Conservation (phyloP, 768 basidiomycete species). For the Phlegmacium glaucopus region DNA sequence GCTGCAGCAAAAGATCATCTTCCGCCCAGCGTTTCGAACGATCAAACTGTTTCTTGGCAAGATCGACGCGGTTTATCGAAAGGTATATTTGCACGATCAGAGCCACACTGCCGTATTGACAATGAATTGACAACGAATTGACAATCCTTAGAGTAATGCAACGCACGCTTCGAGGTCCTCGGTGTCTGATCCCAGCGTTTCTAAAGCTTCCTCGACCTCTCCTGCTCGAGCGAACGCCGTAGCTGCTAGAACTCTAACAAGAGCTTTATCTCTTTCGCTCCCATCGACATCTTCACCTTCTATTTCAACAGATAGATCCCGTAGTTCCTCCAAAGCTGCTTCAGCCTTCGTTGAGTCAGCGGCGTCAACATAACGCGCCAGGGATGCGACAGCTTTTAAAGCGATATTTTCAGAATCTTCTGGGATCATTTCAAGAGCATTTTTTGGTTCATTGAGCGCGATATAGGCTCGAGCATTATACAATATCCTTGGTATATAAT, state of each 20-base stretch:
- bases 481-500: conserved; percentile 62
- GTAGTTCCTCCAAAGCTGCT: conserved; percentile 70
- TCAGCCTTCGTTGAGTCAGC: conserved; percentile 44
- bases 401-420: conserved; percentile 59
- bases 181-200: conserved; percentile 74
- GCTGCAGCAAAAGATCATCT: conserved; percentile 85
- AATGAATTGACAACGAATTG: neutral
- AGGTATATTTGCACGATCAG: conserved; percentile 84
- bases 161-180: conserved; percentile 88
- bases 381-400: conserved; percentile 64
- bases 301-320: conserved; percentile 84
- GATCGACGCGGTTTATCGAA: conserved; percentile 83
- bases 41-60: conserved; percentile 84
- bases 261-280: conserved; percentile 63
- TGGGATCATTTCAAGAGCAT: conserved; percentile 56
- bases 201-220: conserved; percentile 89
- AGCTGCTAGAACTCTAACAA: conserved; percentile 79
- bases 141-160: conserved; percentile 30
- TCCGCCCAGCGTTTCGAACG: conserved; percentile 83
- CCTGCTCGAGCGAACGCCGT: conserved; percentile 82
- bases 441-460: conserved; percentile 58
- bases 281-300: conserved; percentile 75
- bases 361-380: conserved; percentile 66
- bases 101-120: conserved; percentile 54
- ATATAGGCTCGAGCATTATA: conserved; percentile 80